Evolutionary conservation across 176 grass and related monocot species (phyloP), one percentile per base, ranked within the genome.

Genomic region (Saccharum officinarum): DNA sequence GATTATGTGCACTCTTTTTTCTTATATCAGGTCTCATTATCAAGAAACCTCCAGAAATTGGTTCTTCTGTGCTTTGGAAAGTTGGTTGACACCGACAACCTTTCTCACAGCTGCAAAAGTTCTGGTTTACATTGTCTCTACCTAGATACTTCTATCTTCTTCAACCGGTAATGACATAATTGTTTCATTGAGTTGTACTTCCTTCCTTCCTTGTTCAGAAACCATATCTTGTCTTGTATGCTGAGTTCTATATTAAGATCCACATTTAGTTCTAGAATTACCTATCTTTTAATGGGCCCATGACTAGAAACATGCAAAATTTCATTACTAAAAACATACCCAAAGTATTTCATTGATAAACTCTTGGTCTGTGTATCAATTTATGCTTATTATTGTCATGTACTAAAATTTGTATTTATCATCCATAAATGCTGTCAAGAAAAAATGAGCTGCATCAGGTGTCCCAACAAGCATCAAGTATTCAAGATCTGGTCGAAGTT

Each of bases 361-460:
- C 22, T 61, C 10, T 33, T 67, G 22, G 57, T 38, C 25, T 73
- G 23, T 73, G 10, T 28, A 64, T n/a, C 9, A 47, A 64, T 23
- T 46, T 83, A 2, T 83, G 40, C n/a, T 81, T 65, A 83, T 63
- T 75, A 14, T 83, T 45, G 10, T 75, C 18, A 54, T 69, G 14
- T 83, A 55, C 41, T 86, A 72, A 77, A 44, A 8, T 46, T 67
- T 52, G 17, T 54, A 26, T 82, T 30, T 40, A 49, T 49, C 67
- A 59, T 76, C 57, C 78, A 82, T 69, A 69, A 89, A 90, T 71
- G 42, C 8, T 47, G 65, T 78, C 44, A 85, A 98, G 95, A 79
- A 98, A 98, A 90, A 98, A 93, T 83, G 95, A 98, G 83, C 87
- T 98, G 85, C 91, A 98, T 92, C 95, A 98, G 87, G 91, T 98